phyloP scores from a whole-genome alignment of 139 green algal species.

The Diplosphaera chodatii region DNA sequence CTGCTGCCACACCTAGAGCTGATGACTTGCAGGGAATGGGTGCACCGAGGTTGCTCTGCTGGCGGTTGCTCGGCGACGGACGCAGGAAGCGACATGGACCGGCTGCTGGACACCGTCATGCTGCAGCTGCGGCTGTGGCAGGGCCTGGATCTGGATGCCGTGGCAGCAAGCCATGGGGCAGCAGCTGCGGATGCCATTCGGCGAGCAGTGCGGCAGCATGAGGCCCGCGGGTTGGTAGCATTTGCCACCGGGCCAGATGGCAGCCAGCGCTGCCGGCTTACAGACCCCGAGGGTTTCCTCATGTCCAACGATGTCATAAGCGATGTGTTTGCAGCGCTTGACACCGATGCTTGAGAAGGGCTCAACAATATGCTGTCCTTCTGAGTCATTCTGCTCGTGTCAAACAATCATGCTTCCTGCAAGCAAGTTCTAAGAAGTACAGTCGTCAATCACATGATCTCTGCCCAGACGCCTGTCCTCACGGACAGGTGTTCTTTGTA shows the following conservation, averaged over 20 bases:
- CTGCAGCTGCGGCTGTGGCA: slow-evolving; percentile 65
- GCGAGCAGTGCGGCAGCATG: slow-evolving; percentile 24
- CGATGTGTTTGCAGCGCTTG: slow-evolving; percentile 68
- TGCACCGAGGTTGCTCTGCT: background rate
- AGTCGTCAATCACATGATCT: too few relatives aligned
- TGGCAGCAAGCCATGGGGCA: slow-evolving; percentile 14
- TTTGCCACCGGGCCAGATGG: background rate
- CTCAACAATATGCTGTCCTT: too few relatives aligned
- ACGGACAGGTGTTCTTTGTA: too few relatives aligned
- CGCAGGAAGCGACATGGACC: slow-evolving; percentile 45
- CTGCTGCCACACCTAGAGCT: too few relatives aligned
- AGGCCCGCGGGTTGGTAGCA: slow-evolving; percentile 21
- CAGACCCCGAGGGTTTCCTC: slow-evolving; percentile 78
- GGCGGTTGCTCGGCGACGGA: background rate
- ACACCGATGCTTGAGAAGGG: too few relatives aligned
- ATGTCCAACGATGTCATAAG: slow-evolving; percentile 81
- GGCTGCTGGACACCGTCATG: slow-evolving; percentile 81
- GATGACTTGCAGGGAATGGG: background rate
- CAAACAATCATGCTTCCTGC: too few relatives aligned
- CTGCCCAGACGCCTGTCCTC: too few relatives aligned
- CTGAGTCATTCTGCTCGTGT: too few relatives aligned
- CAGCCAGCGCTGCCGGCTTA: slow-evolving; percentile 39
- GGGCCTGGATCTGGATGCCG: slow-evolving; percentile 55
- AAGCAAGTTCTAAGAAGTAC: too few relatives aligned
- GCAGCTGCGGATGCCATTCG: slow-evolving; percentile 6